phyloP scores from a whole-genome alignment of 768 basidiomycete species.

The Clitopilus hobsonii region DNA sequence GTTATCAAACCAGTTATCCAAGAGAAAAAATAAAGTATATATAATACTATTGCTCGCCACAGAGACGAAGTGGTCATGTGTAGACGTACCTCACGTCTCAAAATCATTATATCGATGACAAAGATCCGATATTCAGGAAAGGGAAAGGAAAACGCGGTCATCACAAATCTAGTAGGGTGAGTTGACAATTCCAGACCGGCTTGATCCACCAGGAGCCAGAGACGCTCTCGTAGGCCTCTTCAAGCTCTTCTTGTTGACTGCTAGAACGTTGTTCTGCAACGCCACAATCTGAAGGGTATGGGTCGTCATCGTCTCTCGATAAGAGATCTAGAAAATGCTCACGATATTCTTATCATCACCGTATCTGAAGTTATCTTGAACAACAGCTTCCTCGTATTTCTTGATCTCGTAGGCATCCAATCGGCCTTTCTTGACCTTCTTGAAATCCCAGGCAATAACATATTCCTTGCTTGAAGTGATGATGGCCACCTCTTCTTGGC shows the following conservation, averaged over 20 bases:
- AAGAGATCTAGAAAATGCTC: slow-evolving; percentile 23
- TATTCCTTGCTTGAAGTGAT: slow-evolving; percentile 91
- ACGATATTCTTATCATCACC: slow-evolving; percentile 97
- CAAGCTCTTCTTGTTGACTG: slow-evolving; percentile 90
- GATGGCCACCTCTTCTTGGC: slow-evolving; percentile 89
- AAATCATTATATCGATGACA: neutral
- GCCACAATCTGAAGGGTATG: slow-evolving; percentile 76
- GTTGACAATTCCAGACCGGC: slow-evolving; percentile 66
- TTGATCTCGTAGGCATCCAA: slow-evolving; percentile 95
- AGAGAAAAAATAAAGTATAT: slow-evolving; percentile 1
- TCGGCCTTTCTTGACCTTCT: slow-evolving; percentile 88
- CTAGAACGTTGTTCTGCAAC: slow-evolving; percentile 87
- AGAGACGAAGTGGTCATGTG: neutral
- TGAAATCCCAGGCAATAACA: slow-evolving; percentile 97
- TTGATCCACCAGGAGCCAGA: slow-evolving; percentile 42
- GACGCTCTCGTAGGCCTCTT: slow-evolving; percentile 78
- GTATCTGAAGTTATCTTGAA: slow-evolving; percentile 97
- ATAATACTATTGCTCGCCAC: neutral
- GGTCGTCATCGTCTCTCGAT: slow-evolving; percentile 2
- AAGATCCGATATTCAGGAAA: slow-evolving; percentile 3
- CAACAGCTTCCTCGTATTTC: slow-evolving; percentile 90
- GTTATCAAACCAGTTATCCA: neutral
- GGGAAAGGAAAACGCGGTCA: neutral
- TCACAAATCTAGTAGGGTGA: slow-evolving; percentile 42
- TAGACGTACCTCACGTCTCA: neutral